Base-by-base conservation (phyloP, 108 stramenopile species). In the Fistulifera pelliculosa region DNA sequence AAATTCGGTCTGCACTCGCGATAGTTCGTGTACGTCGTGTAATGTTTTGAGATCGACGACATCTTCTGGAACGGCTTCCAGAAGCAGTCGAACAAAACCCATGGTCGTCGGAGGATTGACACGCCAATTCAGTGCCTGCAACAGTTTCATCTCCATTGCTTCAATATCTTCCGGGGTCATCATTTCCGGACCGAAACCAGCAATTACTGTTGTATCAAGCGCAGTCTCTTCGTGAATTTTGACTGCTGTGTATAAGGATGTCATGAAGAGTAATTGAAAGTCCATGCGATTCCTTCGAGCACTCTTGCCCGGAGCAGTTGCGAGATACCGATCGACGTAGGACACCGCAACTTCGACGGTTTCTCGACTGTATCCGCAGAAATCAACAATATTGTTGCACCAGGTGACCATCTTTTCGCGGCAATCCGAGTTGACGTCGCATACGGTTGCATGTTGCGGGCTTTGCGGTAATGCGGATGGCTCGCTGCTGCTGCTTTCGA, bases 251-350 rank as follows among this genome's bases (percentile, higher is more conserved):
- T 79, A 89, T 17, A 83, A 64, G 13, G 63, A 28, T n/a, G 81
- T 65, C 50, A 89, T 69, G 40, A 75, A 71, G 15, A 76, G 80
- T 17, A 88, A 64, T 52, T 88, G 87, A 58, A 74, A 88, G 38
- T 49, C 25, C 27, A 61, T 53, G 35, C 68, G 65, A 56, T 81
- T 66, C 8, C 28, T 5, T 5, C 69, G 49, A 22, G 66, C 55
- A 5, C 27, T 11, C 24, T 49, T 41, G 0, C 56, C 64, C 44
- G 59, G 24, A 38, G 54, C 22, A 15, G 56, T 63, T 8, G 62
- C 35, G 16, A 75, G 24, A 47, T 65, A 88, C 25, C 82, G 59
- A 68, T 88, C 86, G 0, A 71, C 52, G 41, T 62, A 68, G 13
- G 66, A 74, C 65, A 82, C 72, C 40, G 87, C 68, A 25, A 84